Percentiles rank a stretch among this genome's conserved stretches.
phyloP scores from a whole-genome alignment of 176 grass and related monocot species.

The Paspalum notatum region DNA sequence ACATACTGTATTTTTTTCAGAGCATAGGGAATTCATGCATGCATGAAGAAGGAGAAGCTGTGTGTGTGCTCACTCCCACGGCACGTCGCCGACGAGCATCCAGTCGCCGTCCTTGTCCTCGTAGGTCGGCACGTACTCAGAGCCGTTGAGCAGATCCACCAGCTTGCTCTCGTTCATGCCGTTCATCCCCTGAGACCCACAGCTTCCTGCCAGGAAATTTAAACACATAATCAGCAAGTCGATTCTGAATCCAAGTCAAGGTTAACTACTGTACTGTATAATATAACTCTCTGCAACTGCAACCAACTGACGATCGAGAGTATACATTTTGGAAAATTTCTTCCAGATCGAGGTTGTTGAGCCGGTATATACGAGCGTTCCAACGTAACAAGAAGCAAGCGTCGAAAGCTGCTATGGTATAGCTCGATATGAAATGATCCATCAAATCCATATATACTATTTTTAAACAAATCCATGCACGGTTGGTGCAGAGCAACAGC shows the following conservation, averaged over 20 bases:
- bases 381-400: too few relatives aligned
- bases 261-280: background rate
- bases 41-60: background rate
- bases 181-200: conserved; percentile 66
- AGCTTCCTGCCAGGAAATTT: conserved; percentile 48
- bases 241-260: background rate
- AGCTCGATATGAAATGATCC: too few relatives aligned
- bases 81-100: conserved; percentile 96
- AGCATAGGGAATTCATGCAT: background rate
- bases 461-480: background rate
- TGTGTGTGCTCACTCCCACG: conserved; percentile 84
- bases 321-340: background rate
- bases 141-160: conserved; percentile 71
- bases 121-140: conserved; percentile 85
- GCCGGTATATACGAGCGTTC: too few relatives aligned
- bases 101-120: conserved; percentile 98
- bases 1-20: background rate
- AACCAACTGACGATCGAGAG: background rate
- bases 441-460: too few relatives aligned
- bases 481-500: background rate
- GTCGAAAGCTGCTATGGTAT: too few relatives aligned
- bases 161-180: conserved; percentile 77
- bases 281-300: background rate
- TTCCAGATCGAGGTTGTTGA: too few relatives aligned
- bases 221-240: background rate